phyloP scores from a whole-genome alignment of 2,329 filamentous ascomycete species.

The Aspergillus sergii region DNA sequence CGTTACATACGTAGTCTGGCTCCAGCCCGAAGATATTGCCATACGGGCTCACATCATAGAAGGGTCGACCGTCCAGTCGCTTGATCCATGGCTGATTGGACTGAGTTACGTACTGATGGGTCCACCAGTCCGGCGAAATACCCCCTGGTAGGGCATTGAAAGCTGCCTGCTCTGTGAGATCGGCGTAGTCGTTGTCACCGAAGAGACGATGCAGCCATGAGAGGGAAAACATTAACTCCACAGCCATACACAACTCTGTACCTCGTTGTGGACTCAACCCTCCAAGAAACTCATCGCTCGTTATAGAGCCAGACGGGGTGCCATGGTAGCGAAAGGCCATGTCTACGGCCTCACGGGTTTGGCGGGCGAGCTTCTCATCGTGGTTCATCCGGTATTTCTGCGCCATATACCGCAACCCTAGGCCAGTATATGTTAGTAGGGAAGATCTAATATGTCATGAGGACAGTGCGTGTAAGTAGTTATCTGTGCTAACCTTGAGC shows the following conservation, averaged over 20 bases:
- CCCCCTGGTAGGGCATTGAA: conserved; percentile 60
- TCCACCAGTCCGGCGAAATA: conserved; percentile 58
- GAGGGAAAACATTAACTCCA: conserved; percentile 56
- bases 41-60: conserved; percentile 51
- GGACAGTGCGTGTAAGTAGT: neutral
- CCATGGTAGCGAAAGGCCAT: conserved; percentile 54
- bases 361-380: conserved; percentile 46
- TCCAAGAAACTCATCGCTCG: conserved; percentile 54
- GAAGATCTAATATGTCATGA: neutral
- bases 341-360: conserved; percentile 47
- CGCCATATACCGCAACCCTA: conserved; percentile 45
- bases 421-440: neutral
- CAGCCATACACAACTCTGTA: conserved; percentile 56
- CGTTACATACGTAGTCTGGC: conserved; percentile 42
- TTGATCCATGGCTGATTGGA: conserved; percentile 56
- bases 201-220: conserved; percentile 54
- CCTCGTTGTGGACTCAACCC: conserved; percentile 48
- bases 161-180: conserved; percentile 54
- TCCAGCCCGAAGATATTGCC: conserved; percentile 57
- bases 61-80: conserved; percentile 46
- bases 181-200: conserved; percentile 52
- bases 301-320: conserved; percentile 50
- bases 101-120: conserved; percentile 58
- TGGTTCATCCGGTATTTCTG: conserved; percentile 50
- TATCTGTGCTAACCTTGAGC: conserved; percentile 38